Conservation (phyloP, 139 green algal genomes). For the Closterium sp. region DNA sequence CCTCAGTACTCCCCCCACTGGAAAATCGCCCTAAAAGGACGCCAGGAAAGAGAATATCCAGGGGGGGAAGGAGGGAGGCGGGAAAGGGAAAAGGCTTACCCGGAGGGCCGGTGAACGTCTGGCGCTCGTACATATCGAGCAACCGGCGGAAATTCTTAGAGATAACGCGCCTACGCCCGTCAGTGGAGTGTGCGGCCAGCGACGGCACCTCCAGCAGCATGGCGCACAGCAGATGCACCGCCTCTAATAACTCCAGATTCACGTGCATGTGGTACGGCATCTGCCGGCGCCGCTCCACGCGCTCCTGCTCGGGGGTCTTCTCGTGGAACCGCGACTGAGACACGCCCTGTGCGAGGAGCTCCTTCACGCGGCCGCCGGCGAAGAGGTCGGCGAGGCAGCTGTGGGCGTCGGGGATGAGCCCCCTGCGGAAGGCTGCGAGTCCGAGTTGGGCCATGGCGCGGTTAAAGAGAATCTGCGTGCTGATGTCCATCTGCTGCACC, state of each 20-base stretch:
- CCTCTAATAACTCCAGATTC: constrained; percentile 95
- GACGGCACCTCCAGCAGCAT: constrained; percentile 95
- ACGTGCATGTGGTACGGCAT: constrained; percentile 99
- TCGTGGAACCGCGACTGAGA: constrained; percentile 55
- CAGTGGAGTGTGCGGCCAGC: constrained; percentile 67
- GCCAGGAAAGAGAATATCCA: too few relatives aligned
- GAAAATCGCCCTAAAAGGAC: too few relatives aligned
- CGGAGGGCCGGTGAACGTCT: constrained; percentile 88
- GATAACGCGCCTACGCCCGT: constrained; percentile 53
- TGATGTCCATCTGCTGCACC: constrained; percentile 81
- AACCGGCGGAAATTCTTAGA: constrained; percentile 65
- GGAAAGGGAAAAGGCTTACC: background rate
- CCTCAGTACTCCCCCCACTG: too few relatives aligned
- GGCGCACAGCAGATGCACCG: constrained; percentile 82
- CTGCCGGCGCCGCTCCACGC: constrained; percentile 34
- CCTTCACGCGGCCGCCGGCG: constrained; percentile 84
- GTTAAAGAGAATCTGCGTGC: constrained; percentile 97
- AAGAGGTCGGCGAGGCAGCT: constrained; percentile 93
- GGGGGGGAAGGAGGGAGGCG: background rate
- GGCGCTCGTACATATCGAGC: constrained; percentile 89
- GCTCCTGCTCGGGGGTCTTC: constrained; percentile 54
- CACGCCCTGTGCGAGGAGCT: constrained; percentile 91
- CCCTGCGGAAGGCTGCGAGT: constrained; percentile 84
- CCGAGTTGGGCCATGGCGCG: constrained; percentile 92
- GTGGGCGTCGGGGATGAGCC: constrained; percentile 86